Evolutionary conservation across 2,329 filamentous ascomycete genomes (phyloP), one percentile per base, ranked within the genome.

Genomic region (Beauveria pseudobassiana): DNA sequence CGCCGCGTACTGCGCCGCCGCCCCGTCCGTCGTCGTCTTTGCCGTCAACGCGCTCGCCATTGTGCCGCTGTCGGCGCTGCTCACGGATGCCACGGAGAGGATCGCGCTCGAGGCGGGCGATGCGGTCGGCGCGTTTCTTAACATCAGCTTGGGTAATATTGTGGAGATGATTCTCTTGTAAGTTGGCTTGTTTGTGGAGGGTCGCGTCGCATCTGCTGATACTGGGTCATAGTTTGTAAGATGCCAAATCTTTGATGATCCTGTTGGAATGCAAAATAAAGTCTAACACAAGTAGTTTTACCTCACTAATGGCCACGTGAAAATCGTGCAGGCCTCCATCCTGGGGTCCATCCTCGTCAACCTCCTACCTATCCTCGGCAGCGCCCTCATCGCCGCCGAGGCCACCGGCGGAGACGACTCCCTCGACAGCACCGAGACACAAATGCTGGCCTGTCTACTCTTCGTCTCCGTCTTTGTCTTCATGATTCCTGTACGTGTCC

Each of bases 331-430:
- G 71, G 88, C 89, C 7, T 90, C 89, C 0, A 78, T 92, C 46
- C 78, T 92, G 18, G 89, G 89, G 22, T 91, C 88, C 1, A 89
- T 92, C 61, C 76, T 92, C n/a, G 87, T 89, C 61, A 92, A 92
- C 68, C 72, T 92, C 52, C 77, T 92, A 4, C 78, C 91, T 46
- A 91, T 91, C 65, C 77, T 92, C 54, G 89, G 89, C 64, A 90
- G 90, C 82, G 86, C 87, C 42, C 89, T 92, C 66, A 73, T 91
- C 1, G 76, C 88, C 6, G 88, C 87, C 64, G 88, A 87, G 56
- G 77, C 90, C 42, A 82, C 85, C 55, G 88, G 83, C 69, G 81
- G 84, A 67, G 87, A 91, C 71, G 86, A 89, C 68, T 74, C 75
- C 12, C 69, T 69, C 61, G 71, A 71, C 60, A 65, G 67, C 7